Base-by-base conservation (phyloP, 495 filamentous ascomycete genomes). In the Aspergillus bridgeri region DNA sequence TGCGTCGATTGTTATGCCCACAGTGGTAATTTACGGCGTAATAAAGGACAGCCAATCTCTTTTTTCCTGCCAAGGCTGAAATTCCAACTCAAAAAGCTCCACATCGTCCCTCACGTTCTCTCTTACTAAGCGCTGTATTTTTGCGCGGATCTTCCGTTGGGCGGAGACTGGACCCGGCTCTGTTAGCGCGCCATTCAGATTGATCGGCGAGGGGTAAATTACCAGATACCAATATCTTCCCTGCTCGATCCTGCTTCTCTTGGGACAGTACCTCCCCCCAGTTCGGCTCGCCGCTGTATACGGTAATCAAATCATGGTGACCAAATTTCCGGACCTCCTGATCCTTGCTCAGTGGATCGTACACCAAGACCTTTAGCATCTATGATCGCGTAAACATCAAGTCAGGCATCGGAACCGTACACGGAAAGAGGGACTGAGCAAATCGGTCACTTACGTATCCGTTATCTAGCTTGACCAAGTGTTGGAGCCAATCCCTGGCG, bases 381-480 rank as follows among this genome's bases (percentile, higher is more conserved):
- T 58, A 33, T 56, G 24, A 15, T 5, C 5, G 3, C 38, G 5
- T 58, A 18, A 18, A 45, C 24, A 23, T 21, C 48, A 6, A 56
- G 45, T 42, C 7, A 42, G 18, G 9, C 24, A 46, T 19, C 44
- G 11, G 4, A 22, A 46, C 21, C 18, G 15, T 22, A 19, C 44
- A 3, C 45, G 23, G 23, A 33, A 33, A 5, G 8, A 33, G 29
- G 8, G 7, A 27, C 25, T 33, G 11, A 11, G 29, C 29, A 33
- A 33, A 56, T 7, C 48, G 18, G 29, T 22, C 22, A 60, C 65
- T 56, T 21, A 68, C 58, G 44, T 58, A 60, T 29, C 62, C 44
- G 48, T 62, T 60, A 42, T 68, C 60, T 45, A 63, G 45, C 25
- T 50, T 51, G 15, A 68, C 53, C 5, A 68, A 49, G n/a, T 50